Evolutionary conservation across 495 filamentous ascomycete species (phyloP).

Genomic region (Chaetomidium leptoderma): DNA sequence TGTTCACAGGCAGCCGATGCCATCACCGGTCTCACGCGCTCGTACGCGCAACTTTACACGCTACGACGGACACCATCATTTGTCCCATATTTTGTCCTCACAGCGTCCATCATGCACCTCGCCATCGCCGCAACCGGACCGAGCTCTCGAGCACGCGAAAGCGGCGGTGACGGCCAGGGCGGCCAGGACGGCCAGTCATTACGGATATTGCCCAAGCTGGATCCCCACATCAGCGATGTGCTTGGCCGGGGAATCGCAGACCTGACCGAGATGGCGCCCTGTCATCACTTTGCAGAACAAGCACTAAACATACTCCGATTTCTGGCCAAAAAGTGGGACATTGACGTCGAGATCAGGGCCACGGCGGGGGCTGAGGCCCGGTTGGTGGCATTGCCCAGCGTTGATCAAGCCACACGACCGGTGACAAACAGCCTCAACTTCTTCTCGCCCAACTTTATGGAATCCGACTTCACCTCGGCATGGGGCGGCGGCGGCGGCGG

Average conservation of each 20-base stretch:
- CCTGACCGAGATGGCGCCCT: constrained; percentile 53
- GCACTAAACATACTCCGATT: constrained; percentile 54
- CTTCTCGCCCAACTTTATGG: constrained; percentile 46
- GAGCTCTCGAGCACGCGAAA: constrained; percentile 3
- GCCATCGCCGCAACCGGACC: constrained; percentile 39
- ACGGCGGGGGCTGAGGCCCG: constrained; percentile 2
- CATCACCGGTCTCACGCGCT: constrained; percentile 53
- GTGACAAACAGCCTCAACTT: constrained; percentile 48
- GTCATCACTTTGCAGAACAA: constrained; percentile 56
- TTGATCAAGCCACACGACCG: constrained; percentile 32
- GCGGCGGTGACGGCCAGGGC: constrained; percentile 11
- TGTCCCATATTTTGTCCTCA: constrained; percentile 57
- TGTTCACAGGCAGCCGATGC: constrained; percentile 59
- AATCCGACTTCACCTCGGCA: constrained; percentile 38
- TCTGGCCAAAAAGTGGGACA: constrained; percentile 54
- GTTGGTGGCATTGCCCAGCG: constrained; percentile 9
- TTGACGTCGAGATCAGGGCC: constrained; percentile 43
- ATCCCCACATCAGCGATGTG: constrained; percentile 35
- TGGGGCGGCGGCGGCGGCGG: no score
- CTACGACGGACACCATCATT: constrained; percentile 54
- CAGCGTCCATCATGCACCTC: constrained; percentile 56
- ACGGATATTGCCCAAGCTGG: constrained; percentile 26
- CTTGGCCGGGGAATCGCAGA: constrained; percentile 46
- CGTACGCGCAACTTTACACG: constrained; percentile 57
- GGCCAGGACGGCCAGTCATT: constrained; percentile 26